Base-by-base conservation (phyloP, 2,329 filamentous ascomycete species). In the Microdochium nivale region DNA sequence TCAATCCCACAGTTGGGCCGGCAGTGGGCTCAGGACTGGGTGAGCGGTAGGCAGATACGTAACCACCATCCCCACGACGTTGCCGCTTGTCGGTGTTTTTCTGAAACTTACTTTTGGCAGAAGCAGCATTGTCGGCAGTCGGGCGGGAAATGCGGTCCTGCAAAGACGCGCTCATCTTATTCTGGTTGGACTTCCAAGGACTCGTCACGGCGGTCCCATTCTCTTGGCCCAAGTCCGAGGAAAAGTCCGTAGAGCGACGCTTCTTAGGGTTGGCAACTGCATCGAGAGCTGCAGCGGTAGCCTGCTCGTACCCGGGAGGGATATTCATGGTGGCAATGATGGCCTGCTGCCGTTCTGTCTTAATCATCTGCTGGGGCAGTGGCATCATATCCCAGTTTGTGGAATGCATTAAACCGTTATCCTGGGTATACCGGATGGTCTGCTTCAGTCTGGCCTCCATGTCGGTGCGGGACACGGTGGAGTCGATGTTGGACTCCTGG, bases 1-100 rank as follows among this genome's bases (percentile, higher is more conserved):
- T 92, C 47, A 87, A 89, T 59, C 94, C 94, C 54, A 96, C 80
- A 32, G 97, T 85, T 10, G 94, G 94, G 33, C 83, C 84, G 51
- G 77, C 70, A 51, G 75, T 68, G 58, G 81, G 73, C 60, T 76
- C 74, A 23, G 81, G 80, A 49, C 76, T 81, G 13, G 79, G 77
- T 27, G 79, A 79, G 55, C 74, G 71, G 58, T 78, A 76, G 14
- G 74, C 68, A 11, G 76, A 74, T 60, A 78, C 79, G 64, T 82
- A 84, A 55, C 80, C 79, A 56, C 73, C 79, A 59, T 92, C 86
- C 70, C 95, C 95, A 60, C 94, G 89, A 63, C 88, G 88, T 68
- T 86, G 88, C 59, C 94, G 87, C 74, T 90, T 91, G 70, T 96
- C 91, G 73, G 89, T 79, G 67, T 84, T 83, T 74, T 86, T 87